Conservation (phyloP, 2,329 filamentous ascomycete genomes). For the Pseudocercospora ulei region DNA sequence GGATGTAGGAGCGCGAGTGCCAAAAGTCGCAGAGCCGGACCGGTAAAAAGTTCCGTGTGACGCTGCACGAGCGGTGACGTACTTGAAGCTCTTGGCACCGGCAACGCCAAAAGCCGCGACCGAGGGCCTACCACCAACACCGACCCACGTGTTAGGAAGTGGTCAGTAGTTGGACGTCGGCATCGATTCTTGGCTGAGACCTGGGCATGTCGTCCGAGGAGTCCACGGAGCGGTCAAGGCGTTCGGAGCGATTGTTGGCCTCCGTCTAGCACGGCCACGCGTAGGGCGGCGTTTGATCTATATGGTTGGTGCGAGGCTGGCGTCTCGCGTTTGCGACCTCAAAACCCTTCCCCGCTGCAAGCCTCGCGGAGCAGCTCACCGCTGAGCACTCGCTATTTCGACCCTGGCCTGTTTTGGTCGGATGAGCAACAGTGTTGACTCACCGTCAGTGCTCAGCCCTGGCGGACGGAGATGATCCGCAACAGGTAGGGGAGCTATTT, state of each 20-base stretch:
- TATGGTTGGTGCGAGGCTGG: constrained; percentile 10
- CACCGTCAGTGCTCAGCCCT: constrained; percentile 3
- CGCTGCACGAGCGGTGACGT: constrained; percentile 6
- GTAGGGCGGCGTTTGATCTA: not conserved
- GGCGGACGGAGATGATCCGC: constrained; percentile 2
- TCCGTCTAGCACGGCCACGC: constrained; percentile 4
- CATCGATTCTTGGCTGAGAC: no score
- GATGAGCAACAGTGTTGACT: constrained; percentile 2
- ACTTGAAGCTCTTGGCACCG: not conserved
- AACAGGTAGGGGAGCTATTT: constrained; percentile 3
- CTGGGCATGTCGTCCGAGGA: no score
- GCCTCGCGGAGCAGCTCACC: constrained; percentile 8
- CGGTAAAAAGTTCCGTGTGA: constrained; percentile 5
- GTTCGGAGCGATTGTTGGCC: constrained; percentile 7
- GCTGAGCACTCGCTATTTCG: constrained; percentile 1
- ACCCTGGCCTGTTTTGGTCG: constrained; percentile 4
- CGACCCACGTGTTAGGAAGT: no score
- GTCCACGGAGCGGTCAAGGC: constrained; percentile 8
- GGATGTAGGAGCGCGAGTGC: constrained; percentile 1
- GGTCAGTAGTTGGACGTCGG: no score
- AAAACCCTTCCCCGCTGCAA: constrained; percentile 9
- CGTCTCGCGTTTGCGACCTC: constrained; percentile 4
- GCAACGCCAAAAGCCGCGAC: constrained; percentile 7
- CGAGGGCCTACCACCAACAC: no score
- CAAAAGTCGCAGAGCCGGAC: constrained; percentile 5